Conservation (phyloP, 495 filamentous ascomycete species). For the Neurospora discreta region DNA sequence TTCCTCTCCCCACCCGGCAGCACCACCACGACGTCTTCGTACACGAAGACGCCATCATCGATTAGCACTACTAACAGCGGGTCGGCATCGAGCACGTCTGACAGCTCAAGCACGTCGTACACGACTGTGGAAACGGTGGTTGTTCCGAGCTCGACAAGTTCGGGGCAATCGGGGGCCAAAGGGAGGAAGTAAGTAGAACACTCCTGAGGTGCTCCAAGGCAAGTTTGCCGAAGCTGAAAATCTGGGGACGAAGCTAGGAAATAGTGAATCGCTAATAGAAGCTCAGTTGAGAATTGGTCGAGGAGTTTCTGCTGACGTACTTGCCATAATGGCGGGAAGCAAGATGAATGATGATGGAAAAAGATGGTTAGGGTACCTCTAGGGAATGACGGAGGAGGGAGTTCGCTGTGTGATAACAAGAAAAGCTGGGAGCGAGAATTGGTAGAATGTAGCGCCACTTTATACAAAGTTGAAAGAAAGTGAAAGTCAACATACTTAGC, state of each 20-base stretch:
- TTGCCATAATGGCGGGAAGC: not conserved
- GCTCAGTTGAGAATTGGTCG: not conserved
- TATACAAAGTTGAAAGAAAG: no score
- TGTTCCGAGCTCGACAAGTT: not conserved
- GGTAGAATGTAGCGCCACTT: no score
- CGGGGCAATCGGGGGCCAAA: not conserved
- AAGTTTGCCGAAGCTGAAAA: no score
- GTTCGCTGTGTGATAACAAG: not conserved
- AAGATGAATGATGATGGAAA: not conserved
- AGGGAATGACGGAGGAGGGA: not conserved
- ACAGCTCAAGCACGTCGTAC: not conserved
- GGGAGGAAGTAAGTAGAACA: not conserved
- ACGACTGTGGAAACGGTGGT: not conserved
- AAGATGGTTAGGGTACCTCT: not conserved
- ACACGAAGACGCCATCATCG: not conserved
- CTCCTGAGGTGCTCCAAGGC: no score
- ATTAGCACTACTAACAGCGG: not conserved
- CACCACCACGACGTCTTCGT: not conserved
- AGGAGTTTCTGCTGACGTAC: not conserved
- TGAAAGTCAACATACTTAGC: no score
- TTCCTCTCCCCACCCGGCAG: not conserved
- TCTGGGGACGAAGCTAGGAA: no score
- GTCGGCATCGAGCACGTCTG: not conserved
- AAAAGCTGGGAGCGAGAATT: no score
- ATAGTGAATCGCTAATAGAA: not conserved